Conservation (phyloP, 352 stramenopile species). For the Halophytophthora batemanensis region DNA sequence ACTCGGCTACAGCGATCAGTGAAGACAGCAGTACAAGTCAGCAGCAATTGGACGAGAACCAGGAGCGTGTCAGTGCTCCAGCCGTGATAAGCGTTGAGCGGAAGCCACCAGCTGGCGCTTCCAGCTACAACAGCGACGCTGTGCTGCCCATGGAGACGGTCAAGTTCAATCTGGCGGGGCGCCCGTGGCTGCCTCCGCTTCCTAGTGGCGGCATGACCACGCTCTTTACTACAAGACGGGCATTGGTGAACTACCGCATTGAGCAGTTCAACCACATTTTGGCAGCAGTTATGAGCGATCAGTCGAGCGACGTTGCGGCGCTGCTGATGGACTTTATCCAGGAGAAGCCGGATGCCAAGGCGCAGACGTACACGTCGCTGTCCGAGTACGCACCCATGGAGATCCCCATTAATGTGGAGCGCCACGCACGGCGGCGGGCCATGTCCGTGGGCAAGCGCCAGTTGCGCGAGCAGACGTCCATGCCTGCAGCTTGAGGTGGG, state of each 20-base stretch:
- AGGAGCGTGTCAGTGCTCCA: conserved; percentile 25
- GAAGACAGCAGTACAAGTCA: conserved; percentile 18
- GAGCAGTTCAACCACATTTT: conserved; percentile 70
- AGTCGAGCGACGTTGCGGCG: conserved; percentile 48
- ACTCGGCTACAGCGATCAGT: conserved; percentile 22
- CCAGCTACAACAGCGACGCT: conserved; percentile 40
- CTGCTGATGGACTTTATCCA: conserved; percentile 78
- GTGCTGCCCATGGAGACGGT: conserved; percentile 50
- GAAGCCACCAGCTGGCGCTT: conserved; percentile 12
- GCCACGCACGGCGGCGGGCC: conserved; percentile 51
- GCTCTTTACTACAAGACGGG: conserved; percentile 56
- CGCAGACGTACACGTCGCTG: conserved; percentile 64
- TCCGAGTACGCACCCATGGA: conserved; percentile 72
- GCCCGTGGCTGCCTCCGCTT: conserved; percentile 52
- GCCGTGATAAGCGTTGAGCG: conserved; percentile 10
- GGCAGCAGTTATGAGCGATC: conserved; percentile 65
- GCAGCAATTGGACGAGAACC: conserved; percentile 20
- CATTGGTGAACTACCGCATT: conserved; percentile 63
- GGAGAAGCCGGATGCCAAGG: conserved; percentile 57
- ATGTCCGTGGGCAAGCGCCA: conserved; percentile 59
- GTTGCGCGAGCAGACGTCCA: conserved; percentile 26
- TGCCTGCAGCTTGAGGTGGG: background rate
- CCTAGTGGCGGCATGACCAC: conserved; percentile 51
- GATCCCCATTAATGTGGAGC: conserved; percentile 66
- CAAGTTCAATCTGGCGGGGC: conserved; percentile 45